Conservation (phyloP, 176 grass and related monocot species). For the Phoenix dactylifera region DNA sequence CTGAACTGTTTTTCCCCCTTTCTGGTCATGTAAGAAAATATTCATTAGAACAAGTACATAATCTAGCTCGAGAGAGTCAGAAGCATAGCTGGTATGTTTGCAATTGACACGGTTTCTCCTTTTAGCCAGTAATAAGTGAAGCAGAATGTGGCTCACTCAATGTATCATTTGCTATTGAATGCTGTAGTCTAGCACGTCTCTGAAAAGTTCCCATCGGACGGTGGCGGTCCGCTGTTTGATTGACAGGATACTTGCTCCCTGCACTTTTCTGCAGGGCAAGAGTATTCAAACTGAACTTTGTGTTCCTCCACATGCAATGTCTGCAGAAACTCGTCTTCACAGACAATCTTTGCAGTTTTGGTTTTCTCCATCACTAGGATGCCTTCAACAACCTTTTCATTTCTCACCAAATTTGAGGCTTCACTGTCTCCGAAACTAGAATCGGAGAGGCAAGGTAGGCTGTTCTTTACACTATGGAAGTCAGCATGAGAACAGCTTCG, state of each 20-base stretch:
- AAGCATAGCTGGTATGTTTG: slow-evolving; percentile 8
- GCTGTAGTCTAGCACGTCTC: not conserved
- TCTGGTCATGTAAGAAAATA: slow-evolving; percentile 15
- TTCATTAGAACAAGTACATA: slow-evolving; percentile 21
- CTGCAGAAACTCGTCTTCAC: slow-evolving; percentile 52
- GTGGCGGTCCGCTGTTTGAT: not conserved
- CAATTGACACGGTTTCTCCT: slow-evolving; percentile 9
- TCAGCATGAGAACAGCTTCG: slow-evolving; percentile 13
- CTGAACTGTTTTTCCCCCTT: not conserved
- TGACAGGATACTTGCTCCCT: not conserved
- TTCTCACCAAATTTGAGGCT: slow-evolving; percentile 1
- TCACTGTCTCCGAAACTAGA: not conserved
- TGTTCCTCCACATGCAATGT: slow-evolving; percentile 39
- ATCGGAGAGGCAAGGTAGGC: not conserved
- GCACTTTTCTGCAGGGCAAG: slow-evolving; percentile 20
- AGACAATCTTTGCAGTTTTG: slow-evolving; percentile 45
- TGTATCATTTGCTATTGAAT: slow-evolving; percentile 9
- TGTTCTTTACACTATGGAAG: slow-evolving; percentile 16
- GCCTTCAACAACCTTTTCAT: slow-evolving; percentile 18
- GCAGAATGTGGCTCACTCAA: not conserved
- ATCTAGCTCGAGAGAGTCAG: slow-evolving; percentile 18
- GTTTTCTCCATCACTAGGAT: slow-evolving; percentile 70
- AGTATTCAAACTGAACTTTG: slow-evolving; percentile 35
- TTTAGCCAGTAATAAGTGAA: slow-evolving; percentile 18
- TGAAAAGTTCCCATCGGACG: not conserved